Conservation (phyloP, 1,139 yeast species). For the Maudiozyma humilis region DNA sequence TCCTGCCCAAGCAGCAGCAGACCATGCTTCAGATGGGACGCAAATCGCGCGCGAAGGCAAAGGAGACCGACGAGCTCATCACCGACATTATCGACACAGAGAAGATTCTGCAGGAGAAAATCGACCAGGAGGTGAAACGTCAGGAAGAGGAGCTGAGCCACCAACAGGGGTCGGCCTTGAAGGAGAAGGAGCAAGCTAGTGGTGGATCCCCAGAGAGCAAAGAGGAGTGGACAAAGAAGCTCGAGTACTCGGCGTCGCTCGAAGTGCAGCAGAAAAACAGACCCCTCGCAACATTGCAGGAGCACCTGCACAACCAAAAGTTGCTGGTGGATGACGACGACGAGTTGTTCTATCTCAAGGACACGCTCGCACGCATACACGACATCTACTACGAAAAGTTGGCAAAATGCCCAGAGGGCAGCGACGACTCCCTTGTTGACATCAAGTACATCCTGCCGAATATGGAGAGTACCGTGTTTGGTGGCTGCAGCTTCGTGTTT, state of each 20-base stretch:
- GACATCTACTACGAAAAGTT: slow-evolving; percentile 45
- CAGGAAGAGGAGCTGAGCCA: slow-evolving; percentile 25
- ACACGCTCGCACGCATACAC: slow-evolving; percentile 58
- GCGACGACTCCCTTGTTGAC: slow-evolving; percentile 41
- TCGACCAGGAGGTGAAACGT: slow-evolving; percentile 32
- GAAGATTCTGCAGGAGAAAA: slow-evolving; percentile 26
- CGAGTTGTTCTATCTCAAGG: slow-evolving; percentile 59
- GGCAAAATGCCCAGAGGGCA: slow-evolving; percentile 25
- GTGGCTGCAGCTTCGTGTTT: slow-evolving; percentile 64
- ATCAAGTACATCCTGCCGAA: slow-evolving; percentile 61
- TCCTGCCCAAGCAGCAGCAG: slow-evolving; percentile 67
- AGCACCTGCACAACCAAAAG: slow-evolving; percentile 59
- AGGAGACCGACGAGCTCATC: slow-evolving; percentile 28
- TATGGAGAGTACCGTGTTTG: slow-evolving; percentile 59
- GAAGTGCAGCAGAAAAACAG: slow-evolving; percentile 45
- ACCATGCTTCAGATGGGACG: slow-evolving; percentile 67
- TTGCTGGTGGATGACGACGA: slow-evolving; percentile 72
- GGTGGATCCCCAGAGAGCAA: slow-evolving; percentile 26
- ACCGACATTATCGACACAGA: slow-evolving; percentile 31
- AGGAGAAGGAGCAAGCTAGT: slow-evolving; percentile 19
- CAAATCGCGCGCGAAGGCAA: slow-evolving; percentile 41
- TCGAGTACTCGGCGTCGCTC: slow-evolving; percentile 33
- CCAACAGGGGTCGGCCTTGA: slow-evolving; percentile 20
- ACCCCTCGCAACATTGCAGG: slow-evolving; percentile 77
- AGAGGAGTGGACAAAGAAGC: slow-evolving; percentile 36